These are phyloP conservation scores for Bruguiera hainesii DNA, from an alignment of 441 rosid species.

Conservation along the genomic window DNA sequence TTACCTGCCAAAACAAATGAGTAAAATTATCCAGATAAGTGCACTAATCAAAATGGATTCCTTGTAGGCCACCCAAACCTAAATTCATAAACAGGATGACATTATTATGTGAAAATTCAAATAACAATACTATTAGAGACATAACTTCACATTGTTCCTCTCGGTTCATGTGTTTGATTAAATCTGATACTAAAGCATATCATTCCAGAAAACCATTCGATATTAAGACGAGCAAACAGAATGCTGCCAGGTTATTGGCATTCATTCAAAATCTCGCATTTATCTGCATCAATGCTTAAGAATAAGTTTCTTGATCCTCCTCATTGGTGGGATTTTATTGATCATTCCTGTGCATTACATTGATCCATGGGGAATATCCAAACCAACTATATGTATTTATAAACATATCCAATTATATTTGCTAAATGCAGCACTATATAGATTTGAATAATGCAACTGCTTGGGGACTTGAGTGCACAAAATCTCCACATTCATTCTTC, in stretches of 20 bases:
- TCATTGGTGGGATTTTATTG: neutral
- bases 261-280: too few relatives aligned
- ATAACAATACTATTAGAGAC: neutral
- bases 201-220: too few relatives aligned
- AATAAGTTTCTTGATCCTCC: neutral
- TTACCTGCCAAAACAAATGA: constrained; percentile 87
- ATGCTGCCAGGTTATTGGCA: neutral
- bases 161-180: too few relatives aligned
- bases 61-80: constrained; percentile 91
- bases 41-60: constrained; percentile 66
- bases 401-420: too few relatives aligned
- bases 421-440: too few relatives aligned
- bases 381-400: too few relatives aligned
- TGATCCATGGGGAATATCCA: too few relatives aligned
- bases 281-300: neutral
- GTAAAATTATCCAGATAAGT: constrained; percentile 58
- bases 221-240: neutral
- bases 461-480: too few relatives aligned
- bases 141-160: too few relatives aligned
- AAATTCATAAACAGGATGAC: constrained; percentile 8
- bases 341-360: neutral
- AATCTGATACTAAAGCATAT: too few relatives aligned
- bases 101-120: constrained; percentile 1
- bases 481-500: too few relatives aligned
- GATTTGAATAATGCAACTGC: too few relatives aligned